Evolutionary conservation across 73 alveolate species (phyloP), one percentile per base, ranked within the genome.

Genomic region (Halteria grandinella): DNA sequence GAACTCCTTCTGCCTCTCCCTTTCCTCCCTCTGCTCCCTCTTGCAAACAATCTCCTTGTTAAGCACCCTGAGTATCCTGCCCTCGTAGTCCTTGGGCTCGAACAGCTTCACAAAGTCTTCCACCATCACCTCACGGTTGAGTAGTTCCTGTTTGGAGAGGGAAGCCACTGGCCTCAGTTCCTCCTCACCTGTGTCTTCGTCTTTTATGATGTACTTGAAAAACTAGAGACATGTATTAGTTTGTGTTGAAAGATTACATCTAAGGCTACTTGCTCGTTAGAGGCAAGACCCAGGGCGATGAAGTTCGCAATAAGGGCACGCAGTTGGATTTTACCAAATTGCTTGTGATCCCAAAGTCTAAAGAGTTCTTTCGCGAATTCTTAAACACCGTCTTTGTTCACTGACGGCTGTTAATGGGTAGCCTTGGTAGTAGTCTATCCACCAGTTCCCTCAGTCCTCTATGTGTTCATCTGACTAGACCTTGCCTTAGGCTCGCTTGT

Each of bases 251-350:
- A 7, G 12, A 20, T 66, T 66, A 66, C 80, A 44, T 66, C 63
- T 20, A 66, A 66, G 25, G 80, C 80, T 1, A 44, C 80, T 45
- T 66, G 55, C 47, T 66, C 80, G 47, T 66, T 53, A 20, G 80
- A 48, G 10, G 80, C 80, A 6, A 66, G 29, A 28, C 80, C 80
- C 7, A 66, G 33, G 14, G 69, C 80, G 7, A 66, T 66, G 32
- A 66, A 66, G 47, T 66, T 66, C 29, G 25, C 47, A 10, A 66
- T 66, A 5, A 66, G 29, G 3, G 45, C 52, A 4, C 37, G 39
- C 23, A 66, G 50, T 66, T 66, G 43, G 15, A 66, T 66, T 43
- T 66, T 66, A 10, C 80, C 80, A 66, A 45, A 66, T 66, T 66
- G 69, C 28, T 47, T 66, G 4, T 32, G 17, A 31, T 66, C 80